Evolutionary conservation across 2,329 filamentous ascomycete species (phyloP).

Genomic region (Diaporthe citrichinensis): DNA sequence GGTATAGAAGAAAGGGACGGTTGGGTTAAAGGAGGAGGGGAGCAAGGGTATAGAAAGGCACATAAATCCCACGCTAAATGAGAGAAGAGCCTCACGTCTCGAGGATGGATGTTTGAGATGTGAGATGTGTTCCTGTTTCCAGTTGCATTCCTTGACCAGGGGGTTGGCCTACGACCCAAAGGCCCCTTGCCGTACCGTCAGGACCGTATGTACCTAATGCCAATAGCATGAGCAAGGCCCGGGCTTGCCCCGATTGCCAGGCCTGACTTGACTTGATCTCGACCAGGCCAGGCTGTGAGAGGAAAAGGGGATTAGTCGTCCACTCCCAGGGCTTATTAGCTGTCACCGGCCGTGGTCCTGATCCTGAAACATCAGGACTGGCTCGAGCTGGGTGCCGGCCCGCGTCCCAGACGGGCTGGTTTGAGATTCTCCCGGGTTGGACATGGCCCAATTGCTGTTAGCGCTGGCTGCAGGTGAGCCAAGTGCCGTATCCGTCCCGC

Average conservation of each 20-base stretch:
- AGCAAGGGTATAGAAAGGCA: slow-evolving; percentile 7
- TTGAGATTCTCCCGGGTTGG: slow-evolving; percentile 17
- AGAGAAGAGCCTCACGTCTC: slow-evolving; percentile 28
- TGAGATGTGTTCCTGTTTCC: slow-evolving; percentile 34
- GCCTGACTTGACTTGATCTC: slow-evolving; percentile 2
- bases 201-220: background rate
- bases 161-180: background rate
- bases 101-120: slow-evolving; percentile 19
- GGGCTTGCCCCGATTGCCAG: background rate
- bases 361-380: slow-evolving; percentile 30
- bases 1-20: background rate
- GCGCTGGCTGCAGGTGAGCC: slow-evolving; percentile 23
- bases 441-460: slow-evolving; percentile 9
- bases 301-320: slow-evolving; percentile 7
- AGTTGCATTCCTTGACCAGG: slow-evolving; percentile 27
- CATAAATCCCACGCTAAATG: background rate
- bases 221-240: background rate
- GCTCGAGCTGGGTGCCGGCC: slow-evolving; percentile 30
- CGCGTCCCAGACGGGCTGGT: slow-evolving; percentile 25
- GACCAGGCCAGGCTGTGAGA: slow-evolving; percentile 1
- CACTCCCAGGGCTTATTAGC: background rate
- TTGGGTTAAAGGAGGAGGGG: background rate
- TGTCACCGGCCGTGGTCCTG: slow-evolving; percentile 13
- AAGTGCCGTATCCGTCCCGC: slow-evolving; percentile 31
- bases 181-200: background rate